Conservation (phyloP, 2,329 filamentous ascomycete genomes). For the Penicillium concentricum region DNA sequence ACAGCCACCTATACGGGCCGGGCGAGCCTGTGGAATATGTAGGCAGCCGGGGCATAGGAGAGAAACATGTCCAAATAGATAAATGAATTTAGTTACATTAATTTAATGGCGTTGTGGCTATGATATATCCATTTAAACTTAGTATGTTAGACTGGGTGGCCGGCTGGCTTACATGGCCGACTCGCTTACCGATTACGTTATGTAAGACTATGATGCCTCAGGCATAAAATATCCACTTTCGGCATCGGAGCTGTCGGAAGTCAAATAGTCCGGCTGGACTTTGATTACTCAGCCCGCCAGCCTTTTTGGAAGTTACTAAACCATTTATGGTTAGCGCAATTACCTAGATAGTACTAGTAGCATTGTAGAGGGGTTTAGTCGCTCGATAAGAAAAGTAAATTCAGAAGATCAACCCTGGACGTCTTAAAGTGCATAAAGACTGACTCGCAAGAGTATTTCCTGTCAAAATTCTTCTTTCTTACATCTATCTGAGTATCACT, state of each 20-base stretch:
- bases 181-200: too few species aligned
- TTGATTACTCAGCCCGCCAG: neutral
- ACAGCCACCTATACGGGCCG: too few species aligned
- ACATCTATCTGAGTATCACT: neutral
- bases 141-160: too few species aligned
- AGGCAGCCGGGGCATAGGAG: too few species aligned
- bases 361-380: neutral
- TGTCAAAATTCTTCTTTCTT: neutral
- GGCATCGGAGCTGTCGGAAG: neutral
- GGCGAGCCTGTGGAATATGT: too few species aligned
- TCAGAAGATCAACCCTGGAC: neutral
- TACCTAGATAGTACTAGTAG: neutral
- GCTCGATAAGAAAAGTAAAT: conserved; percentile 12
- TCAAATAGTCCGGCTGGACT: neutral
- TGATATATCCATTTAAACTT: too few species aligned
- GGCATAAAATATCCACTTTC: conserved; percentile 3
- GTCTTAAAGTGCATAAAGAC: neutral
- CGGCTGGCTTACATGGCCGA: too few species aligned
- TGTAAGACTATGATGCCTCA: conserved; percentile 15
- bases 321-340: neutral
- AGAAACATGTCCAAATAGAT: too few species aligned
- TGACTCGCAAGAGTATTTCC: neutral
- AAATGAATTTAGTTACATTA: too few species aligned
- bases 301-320: neutral
- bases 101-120: too few species aligned